These are phyloP conservation scores for Serendipita sp. DNA, from an alignment of 768 basidiomycete species.

Conservation along the genomic window DNA sequence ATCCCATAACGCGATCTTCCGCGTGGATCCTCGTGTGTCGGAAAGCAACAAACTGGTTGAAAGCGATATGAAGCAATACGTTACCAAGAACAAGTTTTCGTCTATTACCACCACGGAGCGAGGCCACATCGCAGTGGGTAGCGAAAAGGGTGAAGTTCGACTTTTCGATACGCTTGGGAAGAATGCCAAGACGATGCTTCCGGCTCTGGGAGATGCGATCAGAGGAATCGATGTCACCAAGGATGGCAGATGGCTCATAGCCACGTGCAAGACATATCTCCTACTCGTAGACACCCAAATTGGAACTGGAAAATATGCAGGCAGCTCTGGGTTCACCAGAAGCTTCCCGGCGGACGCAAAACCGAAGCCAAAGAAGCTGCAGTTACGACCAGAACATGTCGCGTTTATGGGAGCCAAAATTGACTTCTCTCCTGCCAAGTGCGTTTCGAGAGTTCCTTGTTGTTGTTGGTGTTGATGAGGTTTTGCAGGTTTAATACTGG, in stretches of 20 bases:
- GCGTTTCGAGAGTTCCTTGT: conserved; percentile 12
- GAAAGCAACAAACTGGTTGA: conserved; percentile 85
- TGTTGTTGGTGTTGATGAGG: not conserved
- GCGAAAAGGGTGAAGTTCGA: conserved; percentile 91
- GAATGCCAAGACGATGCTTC: conserved; percentile 96
- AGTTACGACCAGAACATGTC: conserved; percentile 80
- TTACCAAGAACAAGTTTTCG: conserved; percentile 88
- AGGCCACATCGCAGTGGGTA: conserved; percentile 84
- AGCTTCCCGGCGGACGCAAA: conserved; percentile 91
- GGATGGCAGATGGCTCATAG: conserved; percentile 86
- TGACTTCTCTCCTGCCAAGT: conserved; percentile 89
- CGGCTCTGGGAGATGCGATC: conserved; percentile 90
- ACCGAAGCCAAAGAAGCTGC: conserved; percentile 76
- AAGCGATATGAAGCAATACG: conserved; percentile 90
- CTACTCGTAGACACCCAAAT: conserved; percentile 91
- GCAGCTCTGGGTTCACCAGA: conserved; percentile 77
- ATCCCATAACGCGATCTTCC: conserved; percentile 92
- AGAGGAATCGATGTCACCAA: conserved; percentile 88
- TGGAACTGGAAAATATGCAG: conserved; percentile 73
- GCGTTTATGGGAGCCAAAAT: conserved; percentile 85
- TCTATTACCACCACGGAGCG: conserved; percentile 74
- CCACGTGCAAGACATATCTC: conserved; percentile 88
- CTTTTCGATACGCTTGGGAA: conserved; percentile 94
- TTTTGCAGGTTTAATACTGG: conserved; percentile 75
- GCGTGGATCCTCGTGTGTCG: conserved; percentile 87